Evolutionary conservation across 148 eudicot genomes (phyloP), one percentile per base, ranked within the genome.

Genomic region (Agrostemma githago): DNA sequence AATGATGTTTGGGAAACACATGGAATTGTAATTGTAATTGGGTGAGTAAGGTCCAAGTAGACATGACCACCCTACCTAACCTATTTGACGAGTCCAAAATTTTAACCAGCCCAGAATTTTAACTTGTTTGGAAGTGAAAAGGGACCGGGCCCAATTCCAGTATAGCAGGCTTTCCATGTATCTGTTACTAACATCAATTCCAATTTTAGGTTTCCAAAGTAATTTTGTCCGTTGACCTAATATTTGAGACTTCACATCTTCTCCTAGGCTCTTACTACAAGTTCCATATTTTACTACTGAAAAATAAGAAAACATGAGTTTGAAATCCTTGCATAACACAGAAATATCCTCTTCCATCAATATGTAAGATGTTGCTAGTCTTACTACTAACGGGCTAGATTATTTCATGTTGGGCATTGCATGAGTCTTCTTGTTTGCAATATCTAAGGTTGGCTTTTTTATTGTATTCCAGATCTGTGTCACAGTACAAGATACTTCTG

Each of bases 401-500:
- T 56, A 16, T 34, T 59, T 26, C 8, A 44, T 56, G 57, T 38
- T 66, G 40, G 51, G 26, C 3, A 20, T 34, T 67, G 51, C 54
- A 42, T 1, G 15, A 48, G 69, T 65, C 46, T 62, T 12, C 5
- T 75, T 63, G 6, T 68, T 26, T 71, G 20, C 70, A 71, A 12
- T n/a, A 11, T 64, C 8, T 41, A 17, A 58, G 5, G 38, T 53
- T 58, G 48, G 7, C 42, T 69, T 78, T 42, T 58, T 43, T 68
- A 61, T 48, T 78, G 16, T 73, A 72, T 79, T 68, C 79, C 92
- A 94, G 98, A 79, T 79, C 76, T 73, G 93, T 94, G 61, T 89
- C 84, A 75, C 97, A 88, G 80, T 91, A 92, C 84, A 94, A 92
- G 88, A 84, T 88, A 78, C 75, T 82, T 37, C 83, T 94, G 83